Evolutionary conservation across 495 filamentous ascomycete genomes (phyloP).

Genomic region (Evansstolkia leycettana): DNA sequence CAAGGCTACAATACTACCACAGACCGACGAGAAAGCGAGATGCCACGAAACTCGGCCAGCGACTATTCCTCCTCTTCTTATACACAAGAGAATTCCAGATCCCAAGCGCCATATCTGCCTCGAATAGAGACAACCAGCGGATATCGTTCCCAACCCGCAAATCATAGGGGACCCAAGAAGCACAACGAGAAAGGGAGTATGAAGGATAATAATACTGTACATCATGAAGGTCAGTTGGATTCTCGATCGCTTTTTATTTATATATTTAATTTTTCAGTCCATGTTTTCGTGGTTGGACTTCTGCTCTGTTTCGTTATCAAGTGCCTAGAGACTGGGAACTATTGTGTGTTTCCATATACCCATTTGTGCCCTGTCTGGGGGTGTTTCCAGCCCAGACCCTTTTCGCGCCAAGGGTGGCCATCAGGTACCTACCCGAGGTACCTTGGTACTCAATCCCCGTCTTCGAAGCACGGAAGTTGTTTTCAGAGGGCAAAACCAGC

Average conservation of each 20-base stretch:
- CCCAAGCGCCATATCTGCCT: conserved; percentile 6
- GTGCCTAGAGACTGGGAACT: too few species aligned
- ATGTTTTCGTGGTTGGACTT: not conserved
- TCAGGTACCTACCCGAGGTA: too few species aligned
- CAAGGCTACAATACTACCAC: not conserved
- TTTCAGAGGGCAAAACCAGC: too few species aligned
- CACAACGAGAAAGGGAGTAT: conserved; percentile 1
- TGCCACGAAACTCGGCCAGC: conserved; percentile 10
- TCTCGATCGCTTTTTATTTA: not conserved
- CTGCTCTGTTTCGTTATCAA: not conserved
- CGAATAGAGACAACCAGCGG: conserved; percentile 8
- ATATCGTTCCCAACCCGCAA: conserved; percentile 11
- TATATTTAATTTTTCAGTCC: not conserved
- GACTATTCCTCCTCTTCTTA: conserved; percentile 13
- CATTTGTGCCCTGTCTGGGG: too few species aligned
- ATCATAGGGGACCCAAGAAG: conserved; percentile 10
- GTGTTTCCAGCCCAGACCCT: too few species aligned
- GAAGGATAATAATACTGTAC: not conserved
- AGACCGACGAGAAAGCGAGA: conserved; percentile 14
- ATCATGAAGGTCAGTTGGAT: conserved; percentile 20
- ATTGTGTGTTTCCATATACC: too few species aligned
- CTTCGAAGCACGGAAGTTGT: too few species aligned
- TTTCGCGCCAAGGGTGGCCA: too few species aligned
- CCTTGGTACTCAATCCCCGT: too few species aligned
- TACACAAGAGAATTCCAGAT: conserved; percentile 1